Percentiles rank a stretch among this genome's conserved stretches.
Conservation (phyloP, 164 flowering plant genomes). For the Berberis thunbergii region DNA sequence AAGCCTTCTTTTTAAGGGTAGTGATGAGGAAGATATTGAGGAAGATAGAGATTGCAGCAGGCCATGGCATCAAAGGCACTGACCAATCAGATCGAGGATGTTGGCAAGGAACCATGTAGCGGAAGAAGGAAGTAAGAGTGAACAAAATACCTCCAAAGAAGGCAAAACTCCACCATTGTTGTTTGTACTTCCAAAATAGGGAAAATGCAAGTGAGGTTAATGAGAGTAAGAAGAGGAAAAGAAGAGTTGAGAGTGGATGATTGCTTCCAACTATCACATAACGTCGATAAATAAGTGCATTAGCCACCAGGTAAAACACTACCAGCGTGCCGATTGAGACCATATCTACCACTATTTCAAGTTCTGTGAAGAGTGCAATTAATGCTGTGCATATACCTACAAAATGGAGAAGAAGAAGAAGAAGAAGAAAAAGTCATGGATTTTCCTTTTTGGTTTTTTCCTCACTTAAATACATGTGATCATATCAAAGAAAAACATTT, state of each 20-base stretch:
- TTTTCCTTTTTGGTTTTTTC: background rate
- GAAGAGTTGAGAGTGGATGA: slow-evolving; percentile 33
- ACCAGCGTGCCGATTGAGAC: slow-evolving; percentile 67
- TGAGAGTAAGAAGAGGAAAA: slow-evolving; percentile 60
- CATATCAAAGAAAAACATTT: too few species aligned
- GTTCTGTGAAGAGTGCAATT: slow-evolving; percentile 75
- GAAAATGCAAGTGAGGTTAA: slow-evolving; percentile 48
- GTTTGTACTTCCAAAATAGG: slow-evolving; percentile 46
- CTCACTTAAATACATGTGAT: too few species aligned
- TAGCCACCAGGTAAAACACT: slow-evolving; percentile 82
- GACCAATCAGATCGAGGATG: slow-evolving; percentile 32
- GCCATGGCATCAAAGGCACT: slow-evolving; percentile 92
- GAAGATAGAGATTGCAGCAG: slow-evolving; percentile 56
- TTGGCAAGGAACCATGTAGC: slow-evolving; percentile 24
- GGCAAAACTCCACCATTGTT: slow-evolving; percentile 36
- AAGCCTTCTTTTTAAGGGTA: slow-evolving; percentile 37
- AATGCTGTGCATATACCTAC: slow-evolving; percentile 75
- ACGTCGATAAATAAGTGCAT: slow-evolving; percentile 62
- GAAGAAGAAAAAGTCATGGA: background rate
- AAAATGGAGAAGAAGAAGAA: slow-evolving; percentile 5
- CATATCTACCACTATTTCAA: slow-evolving; percentile 49
- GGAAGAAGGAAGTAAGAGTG: slow-evolving; percentile 36
- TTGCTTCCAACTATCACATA: slow-evolving; percentile 30
- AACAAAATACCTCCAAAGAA: slow-evolving; percentile 33
- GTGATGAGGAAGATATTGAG: slow-evolving; percentile 70